phyloP scores from a whole-genome alignment of 768 basidiomycete genomes.

The Pisolithus microcarpus region DNA sequence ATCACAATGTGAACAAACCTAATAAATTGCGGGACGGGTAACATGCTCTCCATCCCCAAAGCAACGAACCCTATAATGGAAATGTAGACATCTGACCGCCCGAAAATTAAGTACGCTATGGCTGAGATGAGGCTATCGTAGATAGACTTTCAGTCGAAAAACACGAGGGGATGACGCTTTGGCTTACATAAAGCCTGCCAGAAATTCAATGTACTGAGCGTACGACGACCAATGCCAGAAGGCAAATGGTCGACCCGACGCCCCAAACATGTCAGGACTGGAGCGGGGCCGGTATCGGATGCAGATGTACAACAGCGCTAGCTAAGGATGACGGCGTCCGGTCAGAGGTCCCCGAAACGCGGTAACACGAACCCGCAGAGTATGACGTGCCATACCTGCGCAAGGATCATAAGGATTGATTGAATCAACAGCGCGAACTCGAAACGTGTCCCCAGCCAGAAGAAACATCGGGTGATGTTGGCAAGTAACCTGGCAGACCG shows the following conservation, averaged over 20 bases:
- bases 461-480: constrained; percentile 85
- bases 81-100: constrained; percentile 53
- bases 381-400: constrained; percentile 48
- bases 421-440: constrained; percentile 74
- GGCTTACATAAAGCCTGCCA: constrained; percentile 66
- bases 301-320: constrained; percentile 76
- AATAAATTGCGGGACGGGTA: constrained; percentile 80
- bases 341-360: constrained; percentile 2
- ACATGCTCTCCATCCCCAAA: constrained; percentile 74
- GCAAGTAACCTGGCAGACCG: constrained; percentile 52
- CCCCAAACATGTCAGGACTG: constrained; percentile 51
- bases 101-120: constrained; percentile 70
- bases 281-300: constrained; percentile 58
- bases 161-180: neutral
- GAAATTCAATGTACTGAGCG: constrained; percentile 73
- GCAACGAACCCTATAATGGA: constrained; percentile 67
- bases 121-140: constrained; percentile 50
- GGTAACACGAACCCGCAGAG: neutral
- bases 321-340: constrained; percentile 33
- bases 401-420: constrained; percentile 77
- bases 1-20: constrained; percentile 38
- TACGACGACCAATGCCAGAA: constrained; percentile 88
- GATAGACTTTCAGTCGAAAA: constrained; percentile 4
- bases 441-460: constrained; percentile 79
- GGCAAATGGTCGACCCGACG: constrained; percentile 57